A percentile compares a stretch with the other conserved stretches of the same genome.
These are phyloP conservation scores for Scheffersomyces amazonensis DNA, from an alignment of 805 yeast species.

Conservation along the genomic window DNA sequence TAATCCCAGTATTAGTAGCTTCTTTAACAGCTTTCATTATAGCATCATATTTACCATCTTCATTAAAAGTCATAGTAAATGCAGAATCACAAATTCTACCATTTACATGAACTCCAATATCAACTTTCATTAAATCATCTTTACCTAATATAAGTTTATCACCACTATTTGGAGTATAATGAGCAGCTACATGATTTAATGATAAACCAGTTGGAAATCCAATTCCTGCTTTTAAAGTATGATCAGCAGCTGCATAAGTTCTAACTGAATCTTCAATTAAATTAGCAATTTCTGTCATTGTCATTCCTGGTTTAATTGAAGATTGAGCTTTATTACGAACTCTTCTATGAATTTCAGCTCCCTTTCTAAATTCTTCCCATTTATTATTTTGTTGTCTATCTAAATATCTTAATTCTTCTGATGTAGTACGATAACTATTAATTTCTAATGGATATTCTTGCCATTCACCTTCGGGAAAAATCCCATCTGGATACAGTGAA, in stretches of 20 bases:
- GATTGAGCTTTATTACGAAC: conserved; percentile 79
- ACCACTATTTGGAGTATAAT: conserved; percentile 95
- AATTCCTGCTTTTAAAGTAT: conserved; percentile 71
- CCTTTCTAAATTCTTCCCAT: conserved; percentile 91
- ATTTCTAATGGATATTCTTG: conserved; percentile 68
- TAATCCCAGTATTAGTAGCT: conserved; percentile 92
- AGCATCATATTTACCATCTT: conserved; percentile 61
- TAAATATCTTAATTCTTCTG: conserved; percentile 79
- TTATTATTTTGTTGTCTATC: conserved; percentile 59
- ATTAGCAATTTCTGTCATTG: conserved; percentile 86
- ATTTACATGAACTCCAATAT: conserved; percentile 93
- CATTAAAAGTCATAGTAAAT: conserved; percentile 85
- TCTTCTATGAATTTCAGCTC: conserved; percentile 93
- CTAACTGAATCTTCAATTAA: conserved; percentile 83
- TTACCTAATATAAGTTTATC: conserved; percentile 77
- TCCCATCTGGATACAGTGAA: conserved; percentile 63
- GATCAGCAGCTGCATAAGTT: conserved; percentile 65
- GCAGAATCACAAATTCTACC: conserved; percentile 96
- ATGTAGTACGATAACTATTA: conserved; percentile 70
- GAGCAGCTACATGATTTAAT: conserved; percentile 93
- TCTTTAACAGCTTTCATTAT: conserved; percentile 82
- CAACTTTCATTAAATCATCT: conserved; percentile 95
- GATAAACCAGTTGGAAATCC: conserved; percentile 99
- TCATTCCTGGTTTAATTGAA: conserved; percentile 84
- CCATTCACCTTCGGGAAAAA: conserved; percentile 87